A percentile compares a stretch with the other conserved stretches of the same genome.
Evolutionary conservation across 1,284 basidiomycete species (phyloP).

Genomic region (Bjerkandera adusta): DNA sequence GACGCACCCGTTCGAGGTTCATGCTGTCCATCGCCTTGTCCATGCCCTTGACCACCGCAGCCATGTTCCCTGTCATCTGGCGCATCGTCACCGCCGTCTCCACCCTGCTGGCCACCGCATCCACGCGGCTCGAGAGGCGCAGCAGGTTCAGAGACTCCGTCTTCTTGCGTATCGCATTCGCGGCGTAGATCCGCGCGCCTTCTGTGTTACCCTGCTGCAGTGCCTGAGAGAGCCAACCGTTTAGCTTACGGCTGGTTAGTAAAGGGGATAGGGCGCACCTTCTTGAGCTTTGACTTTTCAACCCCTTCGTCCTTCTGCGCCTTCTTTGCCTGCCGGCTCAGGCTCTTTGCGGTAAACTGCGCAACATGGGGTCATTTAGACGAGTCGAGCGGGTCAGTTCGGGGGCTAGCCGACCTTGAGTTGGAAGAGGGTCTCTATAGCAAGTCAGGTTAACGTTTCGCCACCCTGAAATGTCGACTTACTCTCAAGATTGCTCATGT

Average conservation of each 20-base stretch:
- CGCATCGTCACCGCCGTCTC: conserved; percentile 99
- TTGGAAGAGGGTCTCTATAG: conserved; percentile 89
- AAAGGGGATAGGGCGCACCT: conserved; percentile 47
- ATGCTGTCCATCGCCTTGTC: conserved; percentile 99
- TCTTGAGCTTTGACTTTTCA: conserved; percentile 89
- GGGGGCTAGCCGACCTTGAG: conserved; percentile 65
- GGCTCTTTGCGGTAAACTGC: conserved; percentile 94
- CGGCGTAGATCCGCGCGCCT: conserved; percentile 97
- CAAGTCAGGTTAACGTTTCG: conserved; percentile 25
- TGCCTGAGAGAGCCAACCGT: no score
- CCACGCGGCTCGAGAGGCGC: conserved; percentile 86
- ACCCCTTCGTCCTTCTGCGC: conserved; percentile 89
- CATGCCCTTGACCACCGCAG: conserved; percentile 96
- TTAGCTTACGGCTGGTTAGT: neutral
- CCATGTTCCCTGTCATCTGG: conserved; percentile 93
- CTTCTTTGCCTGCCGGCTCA: conserved; percentile 92
- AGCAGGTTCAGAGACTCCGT: conserved; percentile 91
- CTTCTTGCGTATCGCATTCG: conserved; percentile 99
- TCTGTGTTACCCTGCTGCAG: conserved; percentile 96
- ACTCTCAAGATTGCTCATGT: conserved; percentile 92
- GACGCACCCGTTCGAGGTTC: conserved; percentile 91
- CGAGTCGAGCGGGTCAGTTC: conserved; percentile 16
- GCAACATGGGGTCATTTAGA: conserved; percentile 2
- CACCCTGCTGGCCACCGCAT: conserved; percentile 94
- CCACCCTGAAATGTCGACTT: conserved; percentile 32